A percentile compares a stretch with the other conserved stretches of the same genome.
Evolutionary conservation across 257 asterid genomes (phyloP).

Genomic region (Plantago elongata): DNA sequence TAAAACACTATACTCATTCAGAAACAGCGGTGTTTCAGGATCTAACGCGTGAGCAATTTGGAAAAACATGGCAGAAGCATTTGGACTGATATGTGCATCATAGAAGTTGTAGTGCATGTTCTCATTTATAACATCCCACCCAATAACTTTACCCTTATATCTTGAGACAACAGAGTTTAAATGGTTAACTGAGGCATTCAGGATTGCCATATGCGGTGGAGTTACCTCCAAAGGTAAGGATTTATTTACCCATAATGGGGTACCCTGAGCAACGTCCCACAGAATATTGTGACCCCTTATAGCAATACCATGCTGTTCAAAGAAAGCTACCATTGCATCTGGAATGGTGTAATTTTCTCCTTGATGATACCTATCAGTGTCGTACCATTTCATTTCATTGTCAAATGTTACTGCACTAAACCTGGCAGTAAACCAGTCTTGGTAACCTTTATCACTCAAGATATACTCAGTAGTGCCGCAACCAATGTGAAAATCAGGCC

Average conservation of each 20-base stretch:
- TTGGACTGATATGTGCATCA: constrained; percentile 40
- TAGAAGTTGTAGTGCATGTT: constrained; percentile 43
- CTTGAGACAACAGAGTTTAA: constrained; percentile 40
- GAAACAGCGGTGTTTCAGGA: constrained; percentile 28
- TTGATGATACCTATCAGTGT: constrained; percentile 25
- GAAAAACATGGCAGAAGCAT: constrained; percentile 48
- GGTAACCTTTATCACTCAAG: constrained; percentile 30
- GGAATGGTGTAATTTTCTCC: constrained; percentile 40
- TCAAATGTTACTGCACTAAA: constrained; percentile 40
- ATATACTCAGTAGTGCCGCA: constrained; percentile 32
- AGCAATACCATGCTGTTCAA: constrained; percentile 24
- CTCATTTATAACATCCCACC: constrained; percentile 65
- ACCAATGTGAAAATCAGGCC: constrained; percentile 39
- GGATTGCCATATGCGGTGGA: constrained; percentile 24
- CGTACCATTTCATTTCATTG: constrained; percentile 68
- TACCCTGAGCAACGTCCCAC: constrained; percentile 34
- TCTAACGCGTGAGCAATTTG: constrained; percentile 42
- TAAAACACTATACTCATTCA: constrained; percentile 47
- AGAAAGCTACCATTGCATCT: constrained; percentile 49
- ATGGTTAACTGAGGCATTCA: constrained; percentile 26
- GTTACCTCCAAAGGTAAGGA: not conserved
- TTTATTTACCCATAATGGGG: constrained; percentile 27
- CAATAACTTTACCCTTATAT: constrained; percentile 34
- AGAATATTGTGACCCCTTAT: constrained; percentile 48
- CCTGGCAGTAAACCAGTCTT: constrained; percentile 44